These are phyloP conservation scores for Claviceps fusiformis DNA, from an alignment of 2,329 filamentous ascomycete genomes.

Conservation along the genomic window DNA sequence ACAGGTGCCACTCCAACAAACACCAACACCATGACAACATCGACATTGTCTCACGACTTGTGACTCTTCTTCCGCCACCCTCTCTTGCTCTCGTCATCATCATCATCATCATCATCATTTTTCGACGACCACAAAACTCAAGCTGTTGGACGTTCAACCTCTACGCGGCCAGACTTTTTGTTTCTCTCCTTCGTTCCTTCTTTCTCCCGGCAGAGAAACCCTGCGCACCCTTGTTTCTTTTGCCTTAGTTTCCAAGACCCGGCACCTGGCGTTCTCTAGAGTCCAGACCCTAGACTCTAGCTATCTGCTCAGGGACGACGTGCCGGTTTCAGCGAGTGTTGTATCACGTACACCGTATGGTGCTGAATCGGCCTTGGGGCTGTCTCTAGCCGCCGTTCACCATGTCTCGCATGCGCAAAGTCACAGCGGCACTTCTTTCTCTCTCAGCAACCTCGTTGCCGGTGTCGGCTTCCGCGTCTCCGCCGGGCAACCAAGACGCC, in stretches of 20 bases:
- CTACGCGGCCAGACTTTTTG: background rate
- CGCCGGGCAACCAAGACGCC: slow-evolving; percentile 17
- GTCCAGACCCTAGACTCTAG: too few relatives aligned
- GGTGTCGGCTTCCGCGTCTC: slow-evolving; percentile 19
- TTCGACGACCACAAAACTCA: too few relatives aligned
- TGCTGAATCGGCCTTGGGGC: background rate
- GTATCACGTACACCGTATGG: background rate
- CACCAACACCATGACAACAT: slow-evolving; percentile 9
- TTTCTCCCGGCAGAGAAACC: too few relatives aligned
- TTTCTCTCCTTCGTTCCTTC: background rate
- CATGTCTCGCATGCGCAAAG: slow-evolving; percentile 39
- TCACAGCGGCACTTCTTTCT: slow-evolving; percentile 50
- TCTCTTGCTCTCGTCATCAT: background rate
- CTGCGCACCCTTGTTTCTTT: too few relatives aligned
- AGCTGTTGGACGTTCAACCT: background rate
- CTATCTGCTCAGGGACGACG: background rate
- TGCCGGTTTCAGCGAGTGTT: background rate
- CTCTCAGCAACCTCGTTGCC: slow-evolving; percentile 46
- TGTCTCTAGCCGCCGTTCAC: slow-evolving; percentile 3
- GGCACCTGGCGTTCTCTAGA: background rate
- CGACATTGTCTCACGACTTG: background rate
- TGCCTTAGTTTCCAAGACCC: background rate
- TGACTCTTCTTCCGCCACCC: background rate
- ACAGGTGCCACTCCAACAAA: background rate
- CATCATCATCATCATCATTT: background rate